Conservation (phyloP, 2,329 filamentous ascomycete species). For the Ceratocystis colombiana region DNA sequence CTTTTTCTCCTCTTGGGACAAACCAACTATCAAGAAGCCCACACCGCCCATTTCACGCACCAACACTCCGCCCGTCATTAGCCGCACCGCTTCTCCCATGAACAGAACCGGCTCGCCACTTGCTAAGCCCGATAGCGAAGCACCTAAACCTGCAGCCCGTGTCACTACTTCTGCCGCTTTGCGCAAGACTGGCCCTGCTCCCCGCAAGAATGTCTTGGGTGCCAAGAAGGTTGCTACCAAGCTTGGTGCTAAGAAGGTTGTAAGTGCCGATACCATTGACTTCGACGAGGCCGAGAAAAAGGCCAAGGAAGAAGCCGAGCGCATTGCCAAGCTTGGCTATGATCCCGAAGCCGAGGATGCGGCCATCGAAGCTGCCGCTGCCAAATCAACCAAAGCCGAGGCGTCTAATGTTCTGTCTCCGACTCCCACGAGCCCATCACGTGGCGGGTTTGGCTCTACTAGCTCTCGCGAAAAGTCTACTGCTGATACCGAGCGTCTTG, state of each 20-base stretch:
- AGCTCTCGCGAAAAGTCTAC: slow-evolving; percentile 51
- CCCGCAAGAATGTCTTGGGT: slow-evolving; percentile 80
- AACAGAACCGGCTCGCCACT: slow-evolving; percentile 79
- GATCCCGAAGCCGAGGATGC: slow-evolving; percentile 77
- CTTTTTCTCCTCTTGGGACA: slow-evolving; percentile 99
- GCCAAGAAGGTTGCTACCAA: slow-evolving; percentile 71
- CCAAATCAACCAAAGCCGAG: slow-evolving; percentile 40
- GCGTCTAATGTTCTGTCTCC: slow-evolving; percentile 58
- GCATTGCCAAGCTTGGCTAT: slow-evolving; percentile 90
- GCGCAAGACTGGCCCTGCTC: slow-evolving; percentile 58
- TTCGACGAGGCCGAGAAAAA: slow-evolving; percentile 97
- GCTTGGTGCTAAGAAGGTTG: slow-evolving; percentile 79
- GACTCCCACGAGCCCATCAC: slow-evolving; percentile 60
- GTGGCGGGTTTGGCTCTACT: slow-evolving; percentile 53
- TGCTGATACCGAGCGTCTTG: slow-evolving; percentile 76
- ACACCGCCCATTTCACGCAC: slow-evolving; percentile 88
- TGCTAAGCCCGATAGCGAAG: slow-evolving; percentile 47
- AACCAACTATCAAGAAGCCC: slow-evolving; percentile 90
- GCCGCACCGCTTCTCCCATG: slow-evolving; percentile 82
- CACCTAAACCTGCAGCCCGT: slow-evolving; percentile 51
- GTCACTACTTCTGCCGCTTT: slow-evolving; percentile 71
- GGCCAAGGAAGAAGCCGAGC: slow-evolving; percentile 92
- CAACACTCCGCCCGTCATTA: slow-evolving; percentile 69
- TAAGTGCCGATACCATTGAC: slow-evolving; percentile 69
- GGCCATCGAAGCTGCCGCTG: slow-evolving; percentile 52